phyloP scores from a whole-genome alignment of 2,329 filamentous ascomycete genomes.

The Colletotrichum agaves region DNA sequence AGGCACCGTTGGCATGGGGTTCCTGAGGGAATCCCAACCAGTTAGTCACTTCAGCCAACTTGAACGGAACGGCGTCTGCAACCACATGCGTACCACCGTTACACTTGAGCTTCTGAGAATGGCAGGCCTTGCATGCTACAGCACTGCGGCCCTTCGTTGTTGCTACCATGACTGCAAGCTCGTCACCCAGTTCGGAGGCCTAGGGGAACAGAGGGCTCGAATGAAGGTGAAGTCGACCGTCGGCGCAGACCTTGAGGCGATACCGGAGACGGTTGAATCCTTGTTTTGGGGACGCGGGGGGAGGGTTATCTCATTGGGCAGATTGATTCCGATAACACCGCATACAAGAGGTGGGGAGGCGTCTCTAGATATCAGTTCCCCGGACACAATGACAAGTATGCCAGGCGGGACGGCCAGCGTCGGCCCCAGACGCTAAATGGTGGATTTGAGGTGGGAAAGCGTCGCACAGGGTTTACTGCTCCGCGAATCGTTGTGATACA shows the following conservation, averaged over 20 bases:
- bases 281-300: neutral
- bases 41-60: neutral
- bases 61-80: neutral
- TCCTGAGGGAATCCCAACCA: neutral
- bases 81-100: constrained; percentile 30
- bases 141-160: constrained; percentile 30
- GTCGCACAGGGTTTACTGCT: neutral
- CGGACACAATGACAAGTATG: constrained; percentile 1
- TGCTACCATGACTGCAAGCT: neutral
- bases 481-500: constrained; percentile 7
- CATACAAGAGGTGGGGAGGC: neutral
- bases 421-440: neutral
- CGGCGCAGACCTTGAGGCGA: neutral
- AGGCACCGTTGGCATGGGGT: constrained; percentile 21
- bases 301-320: neutral
- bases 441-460: neutral
- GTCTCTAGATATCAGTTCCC: neutral
- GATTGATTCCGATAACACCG: neutral
- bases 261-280: neutral
- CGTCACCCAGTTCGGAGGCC: too few relatives aligned
- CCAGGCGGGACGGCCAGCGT: constrained; percentile 3
- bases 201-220: too few relatives aligned
- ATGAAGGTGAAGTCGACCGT: too few relatives aligned
- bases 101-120: constrained; percentile 39
- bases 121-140: constrained; percentile 37